phyloP scores from a whole-genome alignment of 306 rosid species.

The Quercus cerris region DNA sequence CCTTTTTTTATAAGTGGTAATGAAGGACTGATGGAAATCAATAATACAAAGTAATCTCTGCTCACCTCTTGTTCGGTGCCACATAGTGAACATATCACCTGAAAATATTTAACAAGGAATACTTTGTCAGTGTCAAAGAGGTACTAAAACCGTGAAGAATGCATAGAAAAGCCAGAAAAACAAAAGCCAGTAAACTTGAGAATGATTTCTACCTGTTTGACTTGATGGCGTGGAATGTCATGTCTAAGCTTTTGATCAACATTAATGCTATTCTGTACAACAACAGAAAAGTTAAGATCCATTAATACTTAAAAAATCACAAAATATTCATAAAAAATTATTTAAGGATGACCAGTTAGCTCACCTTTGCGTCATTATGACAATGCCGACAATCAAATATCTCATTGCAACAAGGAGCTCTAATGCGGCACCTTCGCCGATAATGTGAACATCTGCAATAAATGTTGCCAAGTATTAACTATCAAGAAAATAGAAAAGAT shows the following conservation, averaged over 20 bases:
- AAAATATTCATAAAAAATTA: not conserved
- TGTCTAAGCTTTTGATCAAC: conserved; percentile 68
- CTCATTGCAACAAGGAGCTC: conserved; percentile 94
- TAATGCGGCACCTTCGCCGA: conserved; percentile 60
- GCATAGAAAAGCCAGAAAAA: not conserved
- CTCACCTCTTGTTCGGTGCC: conserved; percentile 85
- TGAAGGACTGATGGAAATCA: not conserved
- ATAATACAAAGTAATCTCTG: conserved; percentile 12
- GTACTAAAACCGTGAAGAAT: not conserved
- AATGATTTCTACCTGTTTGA: conserved; percentile 41
- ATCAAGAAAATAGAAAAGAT: not conserved
- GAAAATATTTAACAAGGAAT: conserved; percentile 5
- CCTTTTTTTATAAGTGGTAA: not conserved
- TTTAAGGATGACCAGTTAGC: not conserved
- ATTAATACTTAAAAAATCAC: not conserved
- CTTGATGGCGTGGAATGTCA: conserved; percentile 73
- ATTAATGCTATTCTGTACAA: conserved; percentile 57
- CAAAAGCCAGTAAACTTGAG: not conserved
- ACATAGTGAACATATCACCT: conserved; percentile 86
- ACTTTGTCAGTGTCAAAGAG: conserved; percentile 11
- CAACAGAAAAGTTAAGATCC: not conserved
- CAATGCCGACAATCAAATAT: conserved; percentile 77
- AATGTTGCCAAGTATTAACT: not conserved
- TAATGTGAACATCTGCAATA: conserved; percentile 72
- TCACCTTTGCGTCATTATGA: conserved; percentile 70